These are phyloP conservation scores for Fusarium nelsonii DNA, from an alignment of 2,329 filamentous ascomycete genomes.

Conservation along the genomic window DNA sequence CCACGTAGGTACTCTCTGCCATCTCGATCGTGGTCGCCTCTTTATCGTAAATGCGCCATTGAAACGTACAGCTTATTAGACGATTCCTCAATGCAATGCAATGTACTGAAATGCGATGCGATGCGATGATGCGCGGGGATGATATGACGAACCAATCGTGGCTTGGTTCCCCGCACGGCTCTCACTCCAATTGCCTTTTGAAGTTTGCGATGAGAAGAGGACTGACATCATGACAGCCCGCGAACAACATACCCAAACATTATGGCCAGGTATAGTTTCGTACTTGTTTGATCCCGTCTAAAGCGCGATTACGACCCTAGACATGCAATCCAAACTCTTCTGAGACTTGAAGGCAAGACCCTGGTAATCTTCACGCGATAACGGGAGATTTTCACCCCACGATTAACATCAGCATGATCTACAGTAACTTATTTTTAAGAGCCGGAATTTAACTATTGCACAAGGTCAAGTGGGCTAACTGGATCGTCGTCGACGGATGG, in stretches of 20 bases:
- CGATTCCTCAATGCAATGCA: neutral
- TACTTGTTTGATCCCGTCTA: neutral
- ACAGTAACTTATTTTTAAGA: constrained; percentile 1
- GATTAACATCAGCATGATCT: constrained; percentile 23
- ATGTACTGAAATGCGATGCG: constrained; percentile 7
- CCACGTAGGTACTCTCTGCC: neutral
- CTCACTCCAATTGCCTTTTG: constrained; percentile 30
- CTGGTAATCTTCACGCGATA: neutral
- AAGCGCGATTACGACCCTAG: too few species aligned
- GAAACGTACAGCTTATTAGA: neutral
- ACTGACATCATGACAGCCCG: constrained; percentile 2
- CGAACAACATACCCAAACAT: neutral
- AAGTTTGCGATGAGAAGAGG: neutral
- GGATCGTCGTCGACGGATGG: constrained; percentile 29
- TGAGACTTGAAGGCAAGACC: neutral
- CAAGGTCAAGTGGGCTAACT: neutral
- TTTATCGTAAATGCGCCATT: neutral
- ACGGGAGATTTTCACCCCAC: constrained; percentile 34
- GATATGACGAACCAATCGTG: constrained; percentile 20
- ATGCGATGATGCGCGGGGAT: constrained; percentile 7
- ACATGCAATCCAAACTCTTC: neutral
- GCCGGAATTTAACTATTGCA: neutral
- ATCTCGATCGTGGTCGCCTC: constrained; percentile 3
- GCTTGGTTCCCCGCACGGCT: constrained; percentile 33
- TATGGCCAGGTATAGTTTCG: neutral